Evolutionary conservation across 768 basidiomycete genomes (phyloP).

Genomic region (Trametes sanguinea): DNA sequence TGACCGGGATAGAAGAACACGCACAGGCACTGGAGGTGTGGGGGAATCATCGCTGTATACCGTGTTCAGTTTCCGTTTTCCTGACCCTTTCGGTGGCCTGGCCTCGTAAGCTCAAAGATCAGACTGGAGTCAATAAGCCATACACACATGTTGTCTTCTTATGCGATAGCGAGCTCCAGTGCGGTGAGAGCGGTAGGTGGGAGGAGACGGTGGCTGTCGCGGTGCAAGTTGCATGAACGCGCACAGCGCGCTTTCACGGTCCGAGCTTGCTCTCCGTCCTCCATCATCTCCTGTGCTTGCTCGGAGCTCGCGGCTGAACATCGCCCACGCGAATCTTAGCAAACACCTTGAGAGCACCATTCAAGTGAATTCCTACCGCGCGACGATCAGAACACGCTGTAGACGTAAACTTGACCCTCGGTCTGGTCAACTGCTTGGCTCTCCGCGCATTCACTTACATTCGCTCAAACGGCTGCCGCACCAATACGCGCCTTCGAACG

Average conservation of each 20-base stretch:
- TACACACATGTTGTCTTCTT: not conserved
- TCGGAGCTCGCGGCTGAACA: too few species aligned
- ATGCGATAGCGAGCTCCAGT: too few species aligned
- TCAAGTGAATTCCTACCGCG: too few species aligned
- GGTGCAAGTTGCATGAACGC: not conserved
- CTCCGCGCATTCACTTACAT: not conserved
- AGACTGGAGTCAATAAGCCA: too few species aligned
- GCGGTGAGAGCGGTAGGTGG: too few species aligned
- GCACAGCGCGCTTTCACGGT: not conserved
- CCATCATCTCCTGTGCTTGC: too few species aligned
- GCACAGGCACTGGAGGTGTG: conserved; percentile 34
- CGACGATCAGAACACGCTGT: too few species aligned
- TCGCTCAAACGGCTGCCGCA: not conserved
- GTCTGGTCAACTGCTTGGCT: not conserved
- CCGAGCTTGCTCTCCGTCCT: not conserved
- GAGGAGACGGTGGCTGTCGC: not conserved
- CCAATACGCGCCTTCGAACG: not conserved
- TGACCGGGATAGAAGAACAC: not conserved
- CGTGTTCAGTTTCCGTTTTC: conserved; percentile 32
- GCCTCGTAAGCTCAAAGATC: not conserved
- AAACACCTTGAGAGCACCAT: too few species aligned
- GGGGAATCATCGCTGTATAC: conserved; percentile 34
- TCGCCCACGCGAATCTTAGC: too few species aligned
- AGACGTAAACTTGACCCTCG: not conserved
- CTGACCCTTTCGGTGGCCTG: conserved; percentile 39